phyloP scores from a whole-genome alignment of 2,329 filamentous ascomycete species.

The Botrytis aclada region DNA sequence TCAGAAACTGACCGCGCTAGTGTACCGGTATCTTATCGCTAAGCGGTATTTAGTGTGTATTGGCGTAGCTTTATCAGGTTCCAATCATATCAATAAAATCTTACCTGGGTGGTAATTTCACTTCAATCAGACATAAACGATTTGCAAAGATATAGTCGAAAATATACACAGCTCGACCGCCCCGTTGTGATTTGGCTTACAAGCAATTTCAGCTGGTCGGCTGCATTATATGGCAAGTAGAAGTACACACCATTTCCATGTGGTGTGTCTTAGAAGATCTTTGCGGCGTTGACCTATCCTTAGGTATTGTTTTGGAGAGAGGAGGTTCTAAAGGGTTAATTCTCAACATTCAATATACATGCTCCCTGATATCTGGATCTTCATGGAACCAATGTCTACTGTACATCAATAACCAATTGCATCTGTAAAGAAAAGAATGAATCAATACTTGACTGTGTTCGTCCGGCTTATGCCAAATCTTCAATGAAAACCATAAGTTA shows the following conservation, averaged over 20 bases:
- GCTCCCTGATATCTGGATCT: too few species aligned
- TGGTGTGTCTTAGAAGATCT: neutral
- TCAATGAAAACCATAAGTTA: neutral
- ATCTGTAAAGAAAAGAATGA: neutral
- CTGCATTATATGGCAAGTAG: neutral
- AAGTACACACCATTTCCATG: neutral
- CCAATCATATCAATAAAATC: neutral
- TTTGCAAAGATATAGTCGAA: neutral
- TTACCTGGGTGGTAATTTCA: neutral
- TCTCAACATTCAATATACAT: neutral
- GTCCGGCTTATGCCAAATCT: neutral
- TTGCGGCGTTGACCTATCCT: neutral
- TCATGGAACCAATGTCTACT: neutral
- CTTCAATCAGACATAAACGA: too few species aligned
- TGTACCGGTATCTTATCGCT: constrained; percentile 22
- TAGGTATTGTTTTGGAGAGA: neutral
- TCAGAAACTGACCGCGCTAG: constrained; percentile 16
- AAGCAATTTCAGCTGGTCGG: neutral
- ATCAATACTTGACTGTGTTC: neutral
- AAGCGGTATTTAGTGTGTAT: neutral
- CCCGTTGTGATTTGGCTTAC: neutral
- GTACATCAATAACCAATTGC: neutral
- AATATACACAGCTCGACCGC: neutral
- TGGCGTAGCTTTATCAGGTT: neutral
- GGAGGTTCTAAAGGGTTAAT: neutral